Base-by-base conservation (phyloP, 2,329 filamentous ascomycete species). In the Hymenoscyphus fructigenus region DNA sequence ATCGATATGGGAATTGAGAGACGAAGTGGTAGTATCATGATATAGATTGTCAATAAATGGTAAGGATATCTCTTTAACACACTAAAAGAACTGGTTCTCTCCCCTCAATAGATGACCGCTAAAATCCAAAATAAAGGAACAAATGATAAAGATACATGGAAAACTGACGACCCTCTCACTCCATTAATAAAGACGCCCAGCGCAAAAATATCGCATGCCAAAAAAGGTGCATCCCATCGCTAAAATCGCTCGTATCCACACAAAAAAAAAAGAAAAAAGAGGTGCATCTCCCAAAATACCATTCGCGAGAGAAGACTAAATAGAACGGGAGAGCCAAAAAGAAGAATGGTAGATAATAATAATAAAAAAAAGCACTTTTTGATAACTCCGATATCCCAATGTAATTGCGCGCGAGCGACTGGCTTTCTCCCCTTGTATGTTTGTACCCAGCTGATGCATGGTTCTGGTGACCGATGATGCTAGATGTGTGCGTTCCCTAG, bases 361-460 rank as follows among this genome's bases (percentile, higher is more conserved):
- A 28, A 60, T 5, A 23, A 41, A 12, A 34, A 59, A 57, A 59
- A 20, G 26, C 57, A 60, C 44, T 57, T 60, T 50, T 60, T 64
- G 56, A 44, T 60, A 56, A 60, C 44, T 26, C 62, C 56, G 23
- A 57, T 38, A 26, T 50, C 20, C n/a, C 44, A 36, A 20, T 12
- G 44, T 60, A 34, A 15, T 59, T 41, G 50, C 61, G 61, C 61
- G 61, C 56, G 61, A 63, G 61, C 61, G 61, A 63, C 56, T 20
- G 55, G 38, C 28, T n/a, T 34, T 28, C 15, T 47, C 34, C 59
- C 61, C 38, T 41, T 63, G 26, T 63, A 63, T 63, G 56, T 20
- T 41, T n/a, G 41, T 5, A 26, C 20, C 44, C 44, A 50, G 44
- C 44, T 23, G 44, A 50, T 50, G 20, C 44, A 26, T 50, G 44